Percentiles rank a stretch among this genome's conserved stretches.
phyloP scores from a whole-genome alignment of 768 basidiomycete species.

The Kwoniella bestiolae region DNA sequence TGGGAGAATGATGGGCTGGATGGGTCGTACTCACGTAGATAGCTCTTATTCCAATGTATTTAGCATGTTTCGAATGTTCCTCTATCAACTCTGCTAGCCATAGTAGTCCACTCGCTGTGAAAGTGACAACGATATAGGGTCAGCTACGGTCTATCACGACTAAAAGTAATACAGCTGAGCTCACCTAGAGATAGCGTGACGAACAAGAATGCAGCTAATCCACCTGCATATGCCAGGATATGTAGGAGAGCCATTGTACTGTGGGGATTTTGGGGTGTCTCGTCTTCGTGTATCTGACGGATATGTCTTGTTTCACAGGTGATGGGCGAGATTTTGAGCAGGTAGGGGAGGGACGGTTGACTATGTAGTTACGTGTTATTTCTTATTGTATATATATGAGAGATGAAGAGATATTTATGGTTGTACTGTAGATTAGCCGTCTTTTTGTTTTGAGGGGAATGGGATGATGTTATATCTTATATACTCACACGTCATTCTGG shows the following conservation, averaged over 20 bases:
- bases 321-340: no score
- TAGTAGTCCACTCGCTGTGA: conserved; percentile 82
- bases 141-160: background rate
- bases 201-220: conserved; percentile 78
- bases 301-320: no score
- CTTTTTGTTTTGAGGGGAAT: no score
- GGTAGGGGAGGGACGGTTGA: no score
- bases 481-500: no score
- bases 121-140: conserved; percentile 10
- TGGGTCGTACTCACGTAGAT: conserved; percentile 71
- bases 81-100: conserved; percentile 96
- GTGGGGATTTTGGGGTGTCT: background rate
- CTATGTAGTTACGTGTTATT: no score
- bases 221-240: conserved; percentile 66
- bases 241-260: conserved; percentile 55
- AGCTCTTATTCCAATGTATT: conserved; percentile 77
- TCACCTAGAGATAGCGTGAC: conserved; percentile 87
- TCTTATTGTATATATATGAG: no score
- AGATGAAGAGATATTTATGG: no score
- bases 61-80: conserved; percentile 83
- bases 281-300: background rate
- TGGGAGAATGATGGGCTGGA: conserved; percentile 4
- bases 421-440: no score
- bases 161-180: conserved; percentile 37
- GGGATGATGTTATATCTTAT: no score